Percentiles rank a stretch among this genome's conserved stretches.
phyloP scores from a whole-genome alignment of 1,284 basidiomycete species.

The Ceratobasidium sp. region DNA sequence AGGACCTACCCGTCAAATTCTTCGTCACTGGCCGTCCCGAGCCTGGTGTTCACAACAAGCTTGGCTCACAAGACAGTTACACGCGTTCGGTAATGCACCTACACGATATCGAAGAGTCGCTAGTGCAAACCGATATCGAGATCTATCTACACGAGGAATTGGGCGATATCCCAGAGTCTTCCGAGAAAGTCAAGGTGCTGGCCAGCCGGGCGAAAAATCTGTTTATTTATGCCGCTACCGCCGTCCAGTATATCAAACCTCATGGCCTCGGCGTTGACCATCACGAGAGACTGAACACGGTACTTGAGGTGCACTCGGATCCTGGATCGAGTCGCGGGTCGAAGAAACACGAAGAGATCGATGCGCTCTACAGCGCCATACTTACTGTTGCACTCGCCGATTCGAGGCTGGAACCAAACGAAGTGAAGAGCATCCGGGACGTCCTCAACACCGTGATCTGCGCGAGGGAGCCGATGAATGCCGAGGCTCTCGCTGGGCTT shows the following conservation, averaged over 20 bases:
- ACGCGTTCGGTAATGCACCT: constrained; percentile 2
- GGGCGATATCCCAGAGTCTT: too few species aligned
- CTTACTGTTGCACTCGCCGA: background rate
- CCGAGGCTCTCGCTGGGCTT: background rate
- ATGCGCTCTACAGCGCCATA: constrained; percentile 2
- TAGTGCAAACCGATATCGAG: constrained; percentile 43
- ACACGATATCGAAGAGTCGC: constrained; percentile 24
- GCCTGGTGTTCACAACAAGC: background rate
- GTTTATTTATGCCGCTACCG: constrained; percentile 45
- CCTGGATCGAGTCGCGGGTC: too few species aligned
- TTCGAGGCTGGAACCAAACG: background rate
- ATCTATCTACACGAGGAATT: constrained; percentile 9
- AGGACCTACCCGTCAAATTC: constrained; percentile 29
- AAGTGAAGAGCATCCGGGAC: background rate
- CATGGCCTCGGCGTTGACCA: background rate
- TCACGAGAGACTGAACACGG: background rate
- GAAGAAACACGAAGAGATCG: constrained; percentile 6
- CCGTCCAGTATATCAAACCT: constrained; percentile 14
- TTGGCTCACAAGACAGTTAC: background rate
- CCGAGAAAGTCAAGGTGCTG: background rate
- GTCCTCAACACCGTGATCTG: constrained; percentile 6
- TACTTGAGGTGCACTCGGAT: background rate
- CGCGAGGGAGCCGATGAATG: constrained; percentile 10
- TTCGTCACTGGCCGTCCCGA: constrained; percentile 45
- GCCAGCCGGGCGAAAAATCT: constrained; percentile 4